Evolutionary conservation across 2,329 filamentous ascomycete genomes (phyloP), one percentile per base, ranked within the genome.

Genomic region (Chaetomium globosum): DNA sequence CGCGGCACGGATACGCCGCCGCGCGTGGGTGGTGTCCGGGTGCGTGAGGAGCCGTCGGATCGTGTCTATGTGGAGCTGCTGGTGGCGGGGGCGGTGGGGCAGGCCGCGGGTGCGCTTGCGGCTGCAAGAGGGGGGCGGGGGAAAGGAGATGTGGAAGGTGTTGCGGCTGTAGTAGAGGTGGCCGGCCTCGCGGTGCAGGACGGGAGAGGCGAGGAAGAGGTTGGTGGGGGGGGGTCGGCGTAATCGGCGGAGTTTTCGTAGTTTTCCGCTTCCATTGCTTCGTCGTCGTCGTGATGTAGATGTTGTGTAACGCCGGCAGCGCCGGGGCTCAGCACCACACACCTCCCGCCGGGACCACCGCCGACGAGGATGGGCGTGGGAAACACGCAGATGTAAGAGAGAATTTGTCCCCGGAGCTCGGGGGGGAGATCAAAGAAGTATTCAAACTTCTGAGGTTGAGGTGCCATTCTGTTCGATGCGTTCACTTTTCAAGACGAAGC

Each of bases 391-490:
- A 74, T 55, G 56, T 73, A 65, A 6, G 67, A 61, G 19, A 74
- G 65, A 53, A 75, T 73, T 53, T 73, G 69, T 21, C 72, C 71
- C 36, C 72, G 73, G 21, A 75, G 67, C 64, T 75, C 74, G 9
- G 67, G 52, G 10, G 74, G 73, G 13, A 75, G 70, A 62, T 75
- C 72, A 30, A 74, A 74, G 57, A 75, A 75, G 53, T 66, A 64
- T 28, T 69, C 61, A 46, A 74, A 74, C 23, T 4, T 46, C 2
- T 46, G 13, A 7, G 28, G 10, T 59, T 9, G 6, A 7, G 39
- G 16, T 16, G 39, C 21, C 65, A 61, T 66, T 21, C 51, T 43
- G 31, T 28, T 4, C 19, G 23, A n/a, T 39, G 21, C 23, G 19
- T 49, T 49, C 19, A 2, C 19, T 10, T 19, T 30, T 4, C 33